Base-by-base conservation (phyloP, 1,139 yeast genomes). In the Candida frijolesensis region DNA sequence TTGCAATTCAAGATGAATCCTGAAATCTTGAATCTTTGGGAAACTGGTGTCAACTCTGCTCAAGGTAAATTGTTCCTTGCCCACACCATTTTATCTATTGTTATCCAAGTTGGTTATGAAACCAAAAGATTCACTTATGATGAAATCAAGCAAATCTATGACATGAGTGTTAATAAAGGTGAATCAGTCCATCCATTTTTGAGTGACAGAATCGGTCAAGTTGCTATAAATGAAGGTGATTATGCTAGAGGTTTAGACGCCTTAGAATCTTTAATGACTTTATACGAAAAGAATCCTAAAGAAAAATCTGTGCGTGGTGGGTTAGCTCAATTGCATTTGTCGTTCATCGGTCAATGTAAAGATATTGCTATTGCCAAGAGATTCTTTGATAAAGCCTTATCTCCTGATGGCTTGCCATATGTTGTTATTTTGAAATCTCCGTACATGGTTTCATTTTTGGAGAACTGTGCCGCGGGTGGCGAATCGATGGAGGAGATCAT, bases 331-430 rank as follows among this genome's bases (percentile, higher is more conserved):
- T 84, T 87, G 47, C 96, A 88, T 68, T 77, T 87, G 56, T 79
- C 88, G 2, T 90, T 91, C 61, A 85, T 91, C 61, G 96, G 96
- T 45, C 84, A 83, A 57, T 87, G 92, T 66, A 83, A 84, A 58
- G 95, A 90, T 60, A 75, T 86, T 47, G 76, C 76, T 33, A 83
- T 89, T 45, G 89, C 96, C 4, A 82, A 80, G 61, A 80, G 83
- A 47, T 88, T 88, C 61, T 90, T 87, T 63, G 83, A 83, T 56
- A 86, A 86, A 62, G 92, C 91, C 0, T 73, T 87, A 47, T 75
- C 78, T 52, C 72, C 72, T 50, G 84, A 83, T 53, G 45, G 46
- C 8, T 84, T 87, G 74, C 96, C 96, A 16, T 89, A 89, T 65
- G 70, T 73, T 53, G 83, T 88, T 38, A 80, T 80, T 38, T 76